Percentiles rank a stretch among this genome's conserved stretches.
These are phyloP conservation scores for Aspergillus sp. DNA, from an alignment of 2,329 filamentous ascomycete species.

Conservation along the genomic window DNA sequence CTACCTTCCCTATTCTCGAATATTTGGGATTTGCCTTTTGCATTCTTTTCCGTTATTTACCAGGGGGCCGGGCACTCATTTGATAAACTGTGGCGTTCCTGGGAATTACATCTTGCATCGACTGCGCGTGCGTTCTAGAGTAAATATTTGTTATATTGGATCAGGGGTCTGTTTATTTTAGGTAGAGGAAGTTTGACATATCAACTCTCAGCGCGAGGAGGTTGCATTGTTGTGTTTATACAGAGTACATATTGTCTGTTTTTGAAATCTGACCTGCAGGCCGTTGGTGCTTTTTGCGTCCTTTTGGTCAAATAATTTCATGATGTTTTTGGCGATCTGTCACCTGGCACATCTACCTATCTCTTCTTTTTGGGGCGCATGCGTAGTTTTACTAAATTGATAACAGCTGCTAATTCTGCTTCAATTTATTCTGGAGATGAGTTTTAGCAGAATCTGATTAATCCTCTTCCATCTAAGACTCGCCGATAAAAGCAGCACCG, in stretches of 20 bases:
- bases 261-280: conserved; percentile 1
- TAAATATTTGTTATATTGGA: conserved; percentile 2
- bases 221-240: conserved; percentile 6
- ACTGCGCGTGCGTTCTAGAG: conserved; percentile 4
- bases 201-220: conserved; percentile 5
- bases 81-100: conserved; percentile 8
- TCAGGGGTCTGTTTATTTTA: conserved; percentile 1
- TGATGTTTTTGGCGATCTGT: background rate
- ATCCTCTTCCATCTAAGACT: background rate
- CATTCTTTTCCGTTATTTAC: background rate
- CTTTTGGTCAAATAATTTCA: background rate
- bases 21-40: conserved; percentile 5
- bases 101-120: conserved; percentile 5
- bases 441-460: background rate
- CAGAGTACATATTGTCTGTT: background rate
- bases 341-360: background rate
- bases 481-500: background rate
- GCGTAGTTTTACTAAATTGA: background rate
- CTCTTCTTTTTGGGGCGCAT: background rate
- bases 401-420: background rate
- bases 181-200: conserved; percentile 2
- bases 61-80: conserved; percentile 4
- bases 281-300: background rate
- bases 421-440: background rate
- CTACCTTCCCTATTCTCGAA: conserved; percentile 8